Base-by-base conservation (phyloP, 176 grass and related monocot genomes). In the Oryza glaberrima region DNA sequence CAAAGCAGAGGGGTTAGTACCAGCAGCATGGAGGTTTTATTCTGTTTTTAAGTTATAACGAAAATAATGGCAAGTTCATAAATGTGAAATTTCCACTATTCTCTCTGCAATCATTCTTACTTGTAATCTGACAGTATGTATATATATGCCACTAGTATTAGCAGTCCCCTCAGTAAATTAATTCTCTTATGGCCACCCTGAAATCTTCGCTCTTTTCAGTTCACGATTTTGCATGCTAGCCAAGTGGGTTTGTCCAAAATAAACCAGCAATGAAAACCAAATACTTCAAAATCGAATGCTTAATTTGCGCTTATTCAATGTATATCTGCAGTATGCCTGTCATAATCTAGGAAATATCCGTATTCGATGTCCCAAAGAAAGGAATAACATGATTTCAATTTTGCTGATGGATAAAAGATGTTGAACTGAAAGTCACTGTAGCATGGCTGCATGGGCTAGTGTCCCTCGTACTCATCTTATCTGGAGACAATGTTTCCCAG, bases 21-120 rank as follows among this genome's bases (percentile, higher is more conserved):
- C 12, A 69, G 47, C 36, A 75, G 63, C 70, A 49, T 65, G 35
- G 30, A 68, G 51, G 28, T 83, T 73, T 40, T 71, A 17, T 63
- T 64, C 14, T 80, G 58, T 32, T 72, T 72, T 47, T 43, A 66
- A 80, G 11, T 13, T 81, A 51, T 3, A 67, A n/a, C 14, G 11
- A 2, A 80, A 86, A 58, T 74, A 44, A 75, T 81, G 11, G 1
- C 36, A 85, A 76, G 38, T 69, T 76, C 11, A 28, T 76, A 70
- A 22, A 69, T 77, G 52, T 69, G 67, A 58, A 16, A 61, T 56
- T 70, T 69, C 19, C 17, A 7, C 28, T 69, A 28, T 26, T 2
- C 28, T 51, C 67, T 35, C 68, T 4, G 36, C 15, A 16, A 38
- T 28, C 52, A 60, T 60, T 82, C 13, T 32, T 44, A 22, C 38